Evolutionary conservation across 805 yeast genomes (phyloP).

Genomic region (Danielia oregonensis): DNA sequence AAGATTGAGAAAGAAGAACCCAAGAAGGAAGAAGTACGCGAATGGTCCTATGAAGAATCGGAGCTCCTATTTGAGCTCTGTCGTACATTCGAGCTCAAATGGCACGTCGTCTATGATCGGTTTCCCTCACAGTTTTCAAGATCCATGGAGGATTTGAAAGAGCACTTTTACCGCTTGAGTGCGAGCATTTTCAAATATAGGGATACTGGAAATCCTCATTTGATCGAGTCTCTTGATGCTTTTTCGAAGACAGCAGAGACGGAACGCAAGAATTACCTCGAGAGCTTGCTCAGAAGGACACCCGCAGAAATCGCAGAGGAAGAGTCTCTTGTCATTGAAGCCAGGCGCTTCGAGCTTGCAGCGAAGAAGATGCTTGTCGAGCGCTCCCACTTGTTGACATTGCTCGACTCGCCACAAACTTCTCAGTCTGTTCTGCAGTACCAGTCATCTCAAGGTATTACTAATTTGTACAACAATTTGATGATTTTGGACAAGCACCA

Average conservation of each 20-base stretch:
- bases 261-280: constrained; percentile 77
- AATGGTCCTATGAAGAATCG: constrained; percentile 79
- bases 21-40: constrained; percentile 22
- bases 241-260: constrained; percentile 70
- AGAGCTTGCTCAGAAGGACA: constrained; percentile 70
- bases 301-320: constrained; percentile 99
- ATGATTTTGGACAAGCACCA: constrained; percentile 64
- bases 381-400: constrained; percentile 69
- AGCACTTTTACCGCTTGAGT: constrained; percentile 70
- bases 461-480: constrained; percentile 78
- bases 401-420: constrained; percentile 82
- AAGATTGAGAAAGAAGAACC: constrained; percentile 4
- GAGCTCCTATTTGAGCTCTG: constrained; percentile 72
- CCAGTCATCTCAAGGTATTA: constrained; percentile 81
- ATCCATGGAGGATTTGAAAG: constrained; percentile 76
- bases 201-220: constrained; percentile 38
- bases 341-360: constrained; percentile 85
- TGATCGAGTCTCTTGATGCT: constrained; percentile 58
- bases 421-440: constrained; percentile 74
- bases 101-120: constrained; percentile 67
- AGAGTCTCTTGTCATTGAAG: constrained; percentile 88
- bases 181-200: constrained; percentile 42
- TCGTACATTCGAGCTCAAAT: constrained; percentile 55
- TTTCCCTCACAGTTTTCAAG: constrained; percentile 37
- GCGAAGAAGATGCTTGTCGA: constrained; percentile 86